A percentile compares a stretch with the other conserved stretches of the same genome.
Evolutionary conservation across 163 green algal species (phyloP).

Genomic region (Scenedesmus sp.): DNA sequence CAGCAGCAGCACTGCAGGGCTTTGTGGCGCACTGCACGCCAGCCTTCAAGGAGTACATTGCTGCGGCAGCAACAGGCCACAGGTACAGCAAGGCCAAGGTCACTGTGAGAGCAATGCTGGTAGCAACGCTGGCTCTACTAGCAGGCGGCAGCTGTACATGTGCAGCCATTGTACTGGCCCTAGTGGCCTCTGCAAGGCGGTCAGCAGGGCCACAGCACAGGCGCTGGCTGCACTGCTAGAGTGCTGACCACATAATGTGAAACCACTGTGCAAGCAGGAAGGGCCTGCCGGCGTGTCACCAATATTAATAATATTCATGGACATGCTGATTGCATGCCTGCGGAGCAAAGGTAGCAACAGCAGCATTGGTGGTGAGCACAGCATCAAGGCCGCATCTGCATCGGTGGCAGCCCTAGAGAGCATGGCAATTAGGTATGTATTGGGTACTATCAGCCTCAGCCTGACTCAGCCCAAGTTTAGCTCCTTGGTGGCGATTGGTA

Average conservation of each 20-base stretch:
- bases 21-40: background rate
- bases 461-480: background rate
- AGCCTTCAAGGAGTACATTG: background rate
- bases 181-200: background rate
- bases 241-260: background rate
- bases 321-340: constrained; percentile 1
- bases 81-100: background rate
- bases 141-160: background rate
- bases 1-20: background rate
- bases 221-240: background rate
- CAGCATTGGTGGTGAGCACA: background rate
- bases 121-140: background rate
- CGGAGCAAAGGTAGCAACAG: background rate
- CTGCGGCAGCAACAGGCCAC: background rate
- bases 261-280: background rate
- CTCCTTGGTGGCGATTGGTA: background rate
- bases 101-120: background rate
- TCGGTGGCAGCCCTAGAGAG: background rate
- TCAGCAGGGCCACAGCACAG: background rate
- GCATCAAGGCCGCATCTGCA: background rate
- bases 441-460: background rate
- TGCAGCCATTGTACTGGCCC: background rate
- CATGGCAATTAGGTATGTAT: background rate
- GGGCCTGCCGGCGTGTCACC: background rate
- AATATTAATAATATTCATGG: no score